Base-by-base conservation (phyloP, 1,139 yeast genomes). In the Lizanozyma gosingica region DNA sequence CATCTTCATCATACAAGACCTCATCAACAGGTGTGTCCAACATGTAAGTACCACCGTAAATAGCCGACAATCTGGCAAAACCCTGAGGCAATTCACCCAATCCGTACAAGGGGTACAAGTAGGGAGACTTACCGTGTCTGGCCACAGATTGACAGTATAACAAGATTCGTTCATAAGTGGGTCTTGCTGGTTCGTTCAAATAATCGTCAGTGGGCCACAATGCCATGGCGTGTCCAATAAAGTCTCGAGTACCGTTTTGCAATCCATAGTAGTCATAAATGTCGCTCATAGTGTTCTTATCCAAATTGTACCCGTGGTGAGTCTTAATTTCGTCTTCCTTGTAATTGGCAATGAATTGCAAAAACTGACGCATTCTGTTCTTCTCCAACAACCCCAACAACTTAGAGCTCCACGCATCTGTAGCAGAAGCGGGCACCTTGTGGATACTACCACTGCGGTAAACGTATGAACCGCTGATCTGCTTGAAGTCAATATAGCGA, bases 151-250 rank as follows among this genome's bases (percentile, higher is more conserved):
- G 87, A 38, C 87, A 83, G 56, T 92, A 92, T 50, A 92, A 73
- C 41, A 86, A 64, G 46, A 92, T 79, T 60, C 98, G 76, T 57
- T 90, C 94, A 53, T 84, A 78, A 14, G 97, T 82, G 54, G 92
- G 96, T 57, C 96, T 78, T 3, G 97, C 97, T 6, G 95, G 96
- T 61, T 86, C 81, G 48, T 72, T 76, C 56, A 92, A 67, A 60
- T 92, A 92, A 45, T 86, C 92, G 56, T 92, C 98, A 51, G 88
- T 90, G 27, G 94, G 76, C 84, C 95, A 90, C 46, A 92, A 74
- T 4, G 97, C 99, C 98, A 92, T 94, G 15, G 98, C 94, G 62
- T 92, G 98, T 36, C 98, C 99, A 51, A 94, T 85, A 56, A 92
- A 92, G 62, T 94, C 97, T 56, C 87, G 83, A 29, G 98, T 90